Conservation (phyloP, 2,329 filamentous ascomycete genomes). For the Trichoderma sp. region DNA sequence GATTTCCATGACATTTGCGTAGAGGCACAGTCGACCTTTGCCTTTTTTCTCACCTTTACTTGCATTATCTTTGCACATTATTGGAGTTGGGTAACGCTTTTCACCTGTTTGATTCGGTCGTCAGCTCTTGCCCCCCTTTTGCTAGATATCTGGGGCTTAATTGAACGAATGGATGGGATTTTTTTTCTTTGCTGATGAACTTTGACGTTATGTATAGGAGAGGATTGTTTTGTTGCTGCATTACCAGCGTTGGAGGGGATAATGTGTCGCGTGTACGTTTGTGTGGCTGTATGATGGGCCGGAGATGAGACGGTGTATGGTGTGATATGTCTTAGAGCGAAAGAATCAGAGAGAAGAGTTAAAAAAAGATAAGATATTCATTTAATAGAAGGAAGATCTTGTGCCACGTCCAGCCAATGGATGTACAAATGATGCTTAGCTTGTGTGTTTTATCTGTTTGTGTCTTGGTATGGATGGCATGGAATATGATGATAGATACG, state of each 20-base stretch:
- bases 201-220: not conserved
- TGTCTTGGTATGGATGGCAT: not conserved
- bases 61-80: not conserved
- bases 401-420: not conserved
- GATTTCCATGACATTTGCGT: conserved; percentile 82
- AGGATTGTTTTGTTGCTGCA: not conserved
- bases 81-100: conserved; percentile 18
- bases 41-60: not conserved
- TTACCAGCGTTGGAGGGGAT: not conserved
- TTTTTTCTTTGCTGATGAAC: not conserved
- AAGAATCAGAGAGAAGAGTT: not conserved
- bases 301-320: not conserved
- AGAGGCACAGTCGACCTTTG: conserved; percentile 23
- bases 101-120: not conserved
- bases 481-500: not conserved
- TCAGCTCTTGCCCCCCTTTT: not conserved
- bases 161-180: not conserved
- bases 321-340: not conserved
- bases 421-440: not conserved
- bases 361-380: not conserved
- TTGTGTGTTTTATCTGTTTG: not conserved
- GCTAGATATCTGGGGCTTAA: not conserved
- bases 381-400: not conserved
- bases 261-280: not conserved
- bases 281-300: not conserved